Evolutionary conservation across 441 rosid genomes (phyloP), one percentile per base, ranked within the genome.

Genomic region (Aquilaria agallochum): DNA sequence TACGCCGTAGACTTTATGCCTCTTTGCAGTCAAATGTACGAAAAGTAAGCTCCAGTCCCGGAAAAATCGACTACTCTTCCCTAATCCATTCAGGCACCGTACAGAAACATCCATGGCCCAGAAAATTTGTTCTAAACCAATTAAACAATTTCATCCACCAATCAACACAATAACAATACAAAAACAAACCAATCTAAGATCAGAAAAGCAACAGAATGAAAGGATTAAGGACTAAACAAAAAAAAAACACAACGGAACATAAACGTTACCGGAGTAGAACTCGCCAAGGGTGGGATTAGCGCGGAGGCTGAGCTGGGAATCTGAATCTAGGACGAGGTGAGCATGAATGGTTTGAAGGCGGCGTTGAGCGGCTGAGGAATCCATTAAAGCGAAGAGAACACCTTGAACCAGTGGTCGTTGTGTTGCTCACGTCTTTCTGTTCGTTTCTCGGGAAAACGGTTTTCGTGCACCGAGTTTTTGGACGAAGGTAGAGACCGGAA

Each of bases 221-320:
- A 36, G 42, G 42, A 36, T 36, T 36, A 5, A 36, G 27, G 27
- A 20, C 27, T 20, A 52, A 20, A 5, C 6, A 13, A 2, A 52
- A 52, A 52, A 14, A 20, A 15, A 7, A 54, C 2, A 30, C 12
- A 4, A 53, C 33, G 56, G 11, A 10, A 6, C 42, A 34, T 12
- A 14, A 3, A 69, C 69, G 11, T 36, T 73, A 95, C 99, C 97
- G 34, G 65, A 75, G 67, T 68, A 60, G 77, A 85, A 92, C 85
- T 95, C 95, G 67, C 92, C 92, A 30, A 92, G 86, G 59, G 97
- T 84, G 63, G 83, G 83, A 64, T 69, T 76, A 4, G 71, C 63
- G 50, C 56, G 82, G 66, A 90, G 85, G 59, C 63, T 75, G 66
- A 89, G 62, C n/a, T 72, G 67, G 72, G 86, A 77, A 48, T 57